Evolutionary conservation across 2,329 filamentous ascomycete genomes (phyloP).

Genomic region (Alternaria ventricosa): DNA sequence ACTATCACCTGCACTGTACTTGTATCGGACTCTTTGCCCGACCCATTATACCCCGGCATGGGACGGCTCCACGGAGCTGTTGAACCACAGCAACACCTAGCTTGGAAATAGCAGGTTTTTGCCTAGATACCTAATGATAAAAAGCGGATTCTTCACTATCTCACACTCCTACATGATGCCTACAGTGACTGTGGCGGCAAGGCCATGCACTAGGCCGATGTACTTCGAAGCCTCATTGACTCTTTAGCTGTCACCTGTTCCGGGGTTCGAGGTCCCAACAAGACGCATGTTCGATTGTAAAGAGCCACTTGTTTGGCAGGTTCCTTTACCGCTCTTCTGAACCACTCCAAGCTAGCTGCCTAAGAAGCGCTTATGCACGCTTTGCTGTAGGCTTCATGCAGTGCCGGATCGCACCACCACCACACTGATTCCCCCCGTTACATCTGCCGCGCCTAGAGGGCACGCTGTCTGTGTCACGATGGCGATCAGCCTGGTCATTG

Average conservation of each 20-base stretch:
- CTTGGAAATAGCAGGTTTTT: conserved; percentile 37
- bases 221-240: conserved; percentile 13
- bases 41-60: conserved; percentile 46
- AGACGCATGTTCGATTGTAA: conserved; percentile 35
- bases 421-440: conserved; percentile 12
- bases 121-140: conserved; percentile 45
- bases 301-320: conserved; percentile 33
- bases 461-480: conserved; percentile 30
- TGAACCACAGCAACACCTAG: conserved; percentile 38
- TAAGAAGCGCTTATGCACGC: conserved; percentile 47
- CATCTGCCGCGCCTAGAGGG: conserved; percentile 25
- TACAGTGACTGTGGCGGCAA: conserved; percentile 23
- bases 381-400: conserved; percentile 40
- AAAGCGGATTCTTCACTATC: conserved; percentile 38
- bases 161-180: not conserved
- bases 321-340: conserved; percentile 49
- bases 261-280: conserved; percentile 37
- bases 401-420: conserved; percentile 32
- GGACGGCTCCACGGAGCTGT: conserved; percentile 28
- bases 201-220: conserved; percentile 11
- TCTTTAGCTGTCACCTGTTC: conserved; percentile 24
- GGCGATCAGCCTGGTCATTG: conserved; percentile 7
- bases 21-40: conserved; percentile 39
- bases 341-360: conserved; percentile 37
- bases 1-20: conserved; percentile 52